Percentiles rank a stretch among this genome's conserved stretches.
Evolutionary conservation across 768 basidiomycete species (phyloP).

Genomic region (Amanita jacksonii): DNA sequence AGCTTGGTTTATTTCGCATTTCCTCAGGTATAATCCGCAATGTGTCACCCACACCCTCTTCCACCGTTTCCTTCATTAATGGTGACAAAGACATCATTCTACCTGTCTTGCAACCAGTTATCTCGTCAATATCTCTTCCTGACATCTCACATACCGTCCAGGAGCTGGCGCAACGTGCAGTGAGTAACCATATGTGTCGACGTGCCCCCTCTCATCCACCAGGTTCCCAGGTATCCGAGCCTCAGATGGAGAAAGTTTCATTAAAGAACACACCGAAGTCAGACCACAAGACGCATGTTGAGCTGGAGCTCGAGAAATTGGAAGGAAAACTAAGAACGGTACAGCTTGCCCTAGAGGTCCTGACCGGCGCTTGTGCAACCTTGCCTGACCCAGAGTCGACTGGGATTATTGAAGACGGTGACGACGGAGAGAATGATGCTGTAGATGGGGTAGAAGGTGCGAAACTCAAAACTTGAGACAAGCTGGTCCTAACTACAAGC

Average conservation of each 20-base stretch:
- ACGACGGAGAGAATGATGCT: constrained; percentile 24
- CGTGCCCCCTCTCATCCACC: too few relatives aligned
- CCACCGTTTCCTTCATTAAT: constrained; percentile 51
- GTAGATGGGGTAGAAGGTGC: constrained; percentile 19
- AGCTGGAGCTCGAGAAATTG: constrained; percentile 62
- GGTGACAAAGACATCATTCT: constrained; percentile 64
- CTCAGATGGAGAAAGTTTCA: constrained; percentile 45
- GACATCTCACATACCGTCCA: constrained; percentile 41
- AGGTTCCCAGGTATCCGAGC: constrained; percentile 34
- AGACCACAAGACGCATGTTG: constrained; percentile 64
- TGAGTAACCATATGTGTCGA: constrained; percentile 19
- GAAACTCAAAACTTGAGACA: not conserved
- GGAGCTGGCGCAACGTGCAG: constrained; percentile 43
- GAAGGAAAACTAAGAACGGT: constrained; percentile 67
- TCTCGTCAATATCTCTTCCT: constrained; percentile 47
- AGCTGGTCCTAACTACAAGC: too few relatives aligned
- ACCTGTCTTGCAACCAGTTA: constrained; percentile 58
- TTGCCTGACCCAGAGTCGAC: constrained; percentile 64
- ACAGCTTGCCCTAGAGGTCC: constrained; percentile 77
- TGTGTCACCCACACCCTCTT: constrained; percentile 66
- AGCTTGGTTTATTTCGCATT: too few relatives aligned
- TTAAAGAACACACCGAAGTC: constrained; percentile 60
- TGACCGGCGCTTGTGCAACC: constrained; percentile 83
- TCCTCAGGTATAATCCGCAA: constrained; percentile 64
- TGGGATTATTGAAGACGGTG: constrained; percentile 28